Evolutionary conservation across 768 basidiomycete species (phyloP).

Genomic region (Trametes punicea): DNA sequence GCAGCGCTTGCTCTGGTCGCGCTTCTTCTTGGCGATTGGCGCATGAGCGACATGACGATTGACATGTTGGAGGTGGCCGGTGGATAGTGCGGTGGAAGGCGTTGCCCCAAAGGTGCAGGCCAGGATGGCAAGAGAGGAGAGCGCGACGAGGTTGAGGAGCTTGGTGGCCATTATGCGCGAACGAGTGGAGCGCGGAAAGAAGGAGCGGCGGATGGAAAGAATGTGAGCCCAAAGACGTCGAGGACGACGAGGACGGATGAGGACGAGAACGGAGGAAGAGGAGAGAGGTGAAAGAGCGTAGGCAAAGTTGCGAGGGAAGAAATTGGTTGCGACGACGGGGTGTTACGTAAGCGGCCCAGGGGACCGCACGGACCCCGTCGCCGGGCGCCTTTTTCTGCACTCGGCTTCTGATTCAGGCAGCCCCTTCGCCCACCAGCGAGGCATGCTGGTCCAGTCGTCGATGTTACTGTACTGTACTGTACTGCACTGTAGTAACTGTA

Average conservation of each 20-base stretch:
- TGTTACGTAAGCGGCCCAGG: conserved; percentile 27
- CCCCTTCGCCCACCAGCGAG: background rate
- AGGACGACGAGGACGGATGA: conserved; percentile 10
- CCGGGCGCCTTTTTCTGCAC: background rate
- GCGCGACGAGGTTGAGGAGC: conserved; percentile 54
- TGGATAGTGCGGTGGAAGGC: conserved; percentile 49
- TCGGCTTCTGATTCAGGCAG: background rate
- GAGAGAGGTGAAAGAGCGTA: background rate
- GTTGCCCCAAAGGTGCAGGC: conserved; percentile 45
- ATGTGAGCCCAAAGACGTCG: conserved; percentile 25
- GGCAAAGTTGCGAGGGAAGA: conserved; percentile 15
- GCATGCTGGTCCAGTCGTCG: too few relatives aligned
- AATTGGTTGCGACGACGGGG: conserved; percentile 13
- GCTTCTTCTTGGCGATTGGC: conserved; percentile 49
- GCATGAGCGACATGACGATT: conserved; percentile 43
- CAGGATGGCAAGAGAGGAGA: conserved; percentile 57
- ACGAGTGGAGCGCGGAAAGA: conserved; percentile 8
- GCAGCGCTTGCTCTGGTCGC: conserved; percentile 47
- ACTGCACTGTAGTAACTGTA: too few relatives aligned
- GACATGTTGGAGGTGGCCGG: conserved; percentile 22
- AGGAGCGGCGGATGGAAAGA: conserved; percentile 29
- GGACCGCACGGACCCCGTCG: conserved; percentile 21
- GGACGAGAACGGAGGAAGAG: conserved; percentile 17
- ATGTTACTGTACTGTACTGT: too few relatives aligned
- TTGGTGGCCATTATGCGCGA: conserved; percentile 35